Evolutionary conservation across 345 rosid genomes (phyloP).

Genomic region (Rhodamnia rubescens): DNA sequence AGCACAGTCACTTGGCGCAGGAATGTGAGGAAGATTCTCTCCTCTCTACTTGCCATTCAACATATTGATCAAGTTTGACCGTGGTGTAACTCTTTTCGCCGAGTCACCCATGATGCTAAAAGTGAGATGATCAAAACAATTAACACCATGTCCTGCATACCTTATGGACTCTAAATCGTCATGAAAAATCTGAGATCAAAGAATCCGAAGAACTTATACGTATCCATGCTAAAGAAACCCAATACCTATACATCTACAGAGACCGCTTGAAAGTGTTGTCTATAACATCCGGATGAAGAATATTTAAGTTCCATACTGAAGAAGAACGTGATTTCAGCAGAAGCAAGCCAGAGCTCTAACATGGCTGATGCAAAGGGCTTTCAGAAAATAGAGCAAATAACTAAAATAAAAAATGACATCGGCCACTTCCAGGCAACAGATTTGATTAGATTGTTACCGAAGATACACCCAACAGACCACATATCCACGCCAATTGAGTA

Average conservation of each 20-base stretch:
- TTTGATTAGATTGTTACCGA: slow-evolving; percentile 29
- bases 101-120: background rate
- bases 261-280: background rate
- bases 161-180: background rate
- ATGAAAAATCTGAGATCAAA: background rate
- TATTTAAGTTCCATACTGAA: background rate
- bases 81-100: background rate
- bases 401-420: background rate
- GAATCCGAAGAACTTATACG: background rate
- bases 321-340: background rate
- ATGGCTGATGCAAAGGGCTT: background rate
- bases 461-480: slow-evolving; percentile 98
- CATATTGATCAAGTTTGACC: too few relatives aligned
- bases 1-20: background rate
- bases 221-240: background rate
- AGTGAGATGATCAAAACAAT: background rate
- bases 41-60: background rate
- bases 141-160: background rate
- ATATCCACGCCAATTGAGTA: slow-evolving; percentile 87
- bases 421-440: slow-evolving; percentile 7
- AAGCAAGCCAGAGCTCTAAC: background rate
- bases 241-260: background rate
- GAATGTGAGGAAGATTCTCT: background rate
- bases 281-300: background rate
- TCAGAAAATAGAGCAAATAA: background rate